A percentile compares a stretch with the other conserved stretches of the same genome.
Conservation (phyloP, 208 protist genomes). For the Trypanosoma grayi region DNA sequence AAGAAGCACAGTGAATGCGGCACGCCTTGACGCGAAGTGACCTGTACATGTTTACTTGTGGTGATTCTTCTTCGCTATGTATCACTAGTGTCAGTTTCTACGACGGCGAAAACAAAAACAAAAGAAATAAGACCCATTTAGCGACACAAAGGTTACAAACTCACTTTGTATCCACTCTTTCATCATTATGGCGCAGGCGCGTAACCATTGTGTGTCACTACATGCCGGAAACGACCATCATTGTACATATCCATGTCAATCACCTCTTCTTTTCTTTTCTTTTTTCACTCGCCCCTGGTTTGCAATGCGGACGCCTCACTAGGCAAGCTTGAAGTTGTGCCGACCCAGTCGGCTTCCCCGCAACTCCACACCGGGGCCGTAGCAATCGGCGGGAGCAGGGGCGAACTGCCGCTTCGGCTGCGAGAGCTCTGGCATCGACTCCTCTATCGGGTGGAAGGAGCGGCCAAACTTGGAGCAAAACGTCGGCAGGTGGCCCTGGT, state of each 20-base stretch:
- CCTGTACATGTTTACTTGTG: too few species aligned
- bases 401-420: conserved; percentile 37
- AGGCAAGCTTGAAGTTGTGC: conserved; percentile 75
- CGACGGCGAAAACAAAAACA: too few species aligned
- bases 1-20: background rate
- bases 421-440: conserved; percentile 72
- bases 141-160: too few species aligned
- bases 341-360: conserved; percentile 59
- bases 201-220: too few species aligned
- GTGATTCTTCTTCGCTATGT: too few species aligned
- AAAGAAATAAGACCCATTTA: too few species aligned
- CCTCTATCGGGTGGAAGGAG: conserved; percentile 88
- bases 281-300: background rate
- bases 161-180: too few species aligned
- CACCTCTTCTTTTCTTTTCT: conserved; percentile 2
- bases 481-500: conserved; percentile 78
- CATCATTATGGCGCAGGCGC: too few species aligned
- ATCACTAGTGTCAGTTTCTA: too few species aligned
- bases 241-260: conserved; percentile 8
- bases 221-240: too few species aligned
- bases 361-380: conserved; percentile 50
- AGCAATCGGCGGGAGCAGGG: conserved; percentile 41
- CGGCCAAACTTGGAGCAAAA: conserved; percentile 77
- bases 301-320: background rate
- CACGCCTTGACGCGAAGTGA: too few species aligned